A percentile compares a stretch with the other conserved stretches of the same genome.
These are phyloP conservation scores for Fragaria iinumae DNA, from an alignment of 306 rosid genomes.

Conservation along the genomic window DNA sequence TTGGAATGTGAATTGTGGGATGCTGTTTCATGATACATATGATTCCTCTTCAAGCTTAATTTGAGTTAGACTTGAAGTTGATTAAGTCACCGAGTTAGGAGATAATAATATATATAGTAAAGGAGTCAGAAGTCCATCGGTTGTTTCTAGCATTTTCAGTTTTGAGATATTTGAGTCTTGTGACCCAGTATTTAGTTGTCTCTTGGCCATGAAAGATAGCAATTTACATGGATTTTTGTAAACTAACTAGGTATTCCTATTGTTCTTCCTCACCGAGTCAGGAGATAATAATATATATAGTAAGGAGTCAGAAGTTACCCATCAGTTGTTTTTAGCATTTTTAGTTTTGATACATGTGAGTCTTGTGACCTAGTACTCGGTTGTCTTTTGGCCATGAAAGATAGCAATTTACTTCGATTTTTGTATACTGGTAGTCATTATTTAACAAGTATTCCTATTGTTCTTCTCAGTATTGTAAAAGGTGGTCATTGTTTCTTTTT, in stretches of 20 bases:
- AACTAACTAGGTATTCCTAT: not conserved
- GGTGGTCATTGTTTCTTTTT: constrained; percentile 15
- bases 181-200: not conserved
- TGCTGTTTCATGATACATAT: not conserved
- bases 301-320: not conserved
- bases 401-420: not conserved
- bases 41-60: not conserved
- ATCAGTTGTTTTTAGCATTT: not conserved
- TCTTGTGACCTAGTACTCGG: not conserved
- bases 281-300: not conserved
- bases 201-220: not conserved
- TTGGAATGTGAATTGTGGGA: not conserved
- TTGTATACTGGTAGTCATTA: not conserved
- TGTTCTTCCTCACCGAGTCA: constrained; percentile 2
- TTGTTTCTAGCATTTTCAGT: not conserved
- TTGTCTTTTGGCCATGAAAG: not conserved
- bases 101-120: not conserved
- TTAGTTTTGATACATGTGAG: not conserved
- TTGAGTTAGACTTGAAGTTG: not conserved
- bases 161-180: not conserved
- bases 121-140: not conserved
- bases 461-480: constrained; percentile 15
- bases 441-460: constrained; percentile 1
- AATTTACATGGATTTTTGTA: not conserved
- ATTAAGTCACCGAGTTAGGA: not conserved